These are phyloP conservation scores for Penicillium verrucosum DNA, from an alignment of 2,329 filamentous ascomycete genomes.

Conservation along the genomic window DNA sequence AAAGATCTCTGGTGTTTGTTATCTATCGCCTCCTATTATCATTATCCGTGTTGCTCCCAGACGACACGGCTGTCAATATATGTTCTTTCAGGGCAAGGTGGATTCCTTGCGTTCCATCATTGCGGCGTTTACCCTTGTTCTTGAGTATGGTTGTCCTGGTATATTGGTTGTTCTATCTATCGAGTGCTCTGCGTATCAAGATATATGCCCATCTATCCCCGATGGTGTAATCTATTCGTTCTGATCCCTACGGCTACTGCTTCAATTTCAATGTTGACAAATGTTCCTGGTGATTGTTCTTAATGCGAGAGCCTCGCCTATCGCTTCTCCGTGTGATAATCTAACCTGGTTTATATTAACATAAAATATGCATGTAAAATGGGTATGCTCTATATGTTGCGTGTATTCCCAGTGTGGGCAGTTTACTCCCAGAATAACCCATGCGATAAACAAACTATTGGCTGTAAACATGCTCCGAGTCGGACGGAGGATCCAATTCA, in stretches of 20 bases:
- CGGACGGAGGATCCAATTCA: slow-evolving; percentile 57
- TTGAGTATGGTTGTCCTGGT: background rate
- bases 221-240: background rate
- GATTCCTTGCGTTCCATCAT: slow-evolving; percentile 9
- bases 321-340: background rate
- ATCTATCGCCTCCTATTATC: slow-evolving; percentile 19
- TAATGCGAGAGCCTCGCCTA: background rate
- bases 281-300: background rate
- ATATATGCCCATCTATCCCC: background rate
- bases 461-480: slow-evolving; percentile 23
- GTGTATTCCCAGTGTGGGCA: background rate
- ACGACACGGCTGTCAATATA: slow-evolving; percentile 33
- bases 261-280: background rate
- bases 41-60: slow-evolving; percentile 19
- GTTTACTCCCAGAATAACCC: background rate
- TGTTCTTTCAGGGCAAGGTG: slow-evolving; percentile 13
- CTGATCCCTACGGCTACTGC: background rate
- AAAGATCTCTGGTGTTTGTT: slow-evolving; percentile 27
- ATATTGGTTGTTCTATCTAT: background rate
- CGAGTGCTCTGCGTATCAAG: background rate
- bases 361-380: background rate
- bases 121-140: background rate
- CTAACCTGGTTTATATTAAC: background rate
- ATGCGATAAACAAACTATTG: slow-evolving; percentile 12
- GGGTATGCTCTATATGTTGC: background rate